A percentile compares a stretch with the other conserved stretches of the same genome.
These are phyloP conservation scores for Xylariales sp. DNA, from an alignment of 2,329 filamentous ascomycete genomes.

Conservation along the genomic window DNA sequence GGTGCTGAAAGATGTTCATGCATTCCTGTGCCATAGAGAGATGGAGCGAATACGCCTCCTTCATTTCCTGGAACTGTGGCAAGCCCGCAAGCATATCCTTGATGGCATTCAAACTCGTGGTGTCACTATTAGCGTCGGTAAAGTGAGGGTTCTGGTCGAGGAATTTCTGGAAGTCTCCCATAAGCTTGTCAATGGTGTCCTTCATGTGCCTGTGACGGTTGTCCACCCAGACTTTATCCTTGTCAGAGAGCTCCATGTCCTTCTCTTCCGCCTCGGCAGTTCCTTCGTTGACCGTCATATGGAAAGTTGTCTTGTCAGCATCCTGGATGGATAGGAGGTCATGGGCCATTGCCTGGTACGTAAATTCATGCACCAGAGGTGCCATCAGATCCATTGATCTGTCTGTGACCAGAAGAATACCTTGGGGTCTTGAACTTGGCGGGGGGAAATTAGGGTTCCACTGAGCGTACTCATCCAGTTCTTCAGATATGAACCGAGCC, in stretches of 20 bases:
- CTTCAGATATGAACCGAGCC: constrained; percentile 85
- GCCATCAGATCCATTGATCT: constrained; percentile 88
- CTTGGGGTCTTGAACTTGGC: constrained; percentile 70
- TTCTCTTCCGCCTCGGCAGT: constrained; percentile 69
- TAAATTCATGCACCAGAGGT: constrained; percentile 91
- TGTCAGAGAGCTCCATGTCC: constrained; percentile 86
- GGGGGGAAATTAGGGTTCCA: constrained; percentile 83
- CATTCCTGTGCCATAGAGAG: constrained; percentile 96
- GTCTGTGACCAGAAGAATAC: constrained; percentile 82
- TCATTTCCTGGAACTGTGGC: constrained; percentile 92
- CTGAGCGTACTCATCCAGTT: constrained; percentile 84
- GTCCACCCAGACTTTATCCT: constrained; percentile 92
- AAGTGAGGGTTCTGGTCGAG: constrained; percentile 90
- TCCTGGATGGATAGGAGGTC: constrained; percentile 88
- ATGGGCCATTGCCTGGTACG: constrained; percentile 97
- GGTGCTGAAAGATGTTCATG: constrained; percentile 85
- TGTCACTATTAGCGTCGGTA: constrained; percentile 65
- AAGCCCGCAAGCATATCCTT: constrained; percentile 95
- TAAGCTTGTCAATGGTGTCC: constrained; percentile 90
- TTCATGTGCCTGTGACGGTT: constrained; percentile 97
- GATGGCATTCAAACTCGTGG: constrained; percentile 81
- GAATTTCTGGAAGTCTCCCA: constrained; percentile 89
- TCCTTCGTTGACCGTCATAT: constrained; percentile 73
- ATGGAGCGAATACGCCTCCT: constrained; percentile 91
- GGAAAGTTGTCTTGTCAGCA: constrained; percentile 81